Base-by-base conservation (phyloP, 441 rosid species). In the Sinapis alba region DNA sequence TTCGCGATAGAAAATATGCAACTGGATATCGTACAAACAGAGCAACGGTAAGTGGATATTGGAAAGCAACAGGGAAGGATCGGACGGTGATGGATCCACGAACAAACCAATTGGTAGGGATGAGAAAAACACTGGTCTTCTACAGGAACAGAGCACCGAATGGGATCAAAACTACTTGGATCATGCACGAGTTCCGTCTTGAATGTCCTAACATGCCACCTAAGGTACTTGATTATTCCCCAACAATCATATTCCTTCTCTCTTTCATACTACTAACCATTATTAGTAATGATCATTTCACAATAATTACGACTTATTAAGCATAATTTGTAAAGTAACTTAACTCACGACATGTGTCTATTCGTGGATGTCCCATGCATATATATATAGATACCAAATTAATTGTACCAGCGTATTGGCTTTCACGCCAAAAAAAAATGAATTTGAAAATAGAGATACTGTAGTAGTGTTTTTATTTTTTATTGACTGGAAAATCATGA, bases 11-110 rank as follows among this genome's bases (percentile, higher is more conserved):
- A 28, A 95, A 95, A 56, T 95, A 95, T 18, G 96, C 98, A 0
- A 91, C 99, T 11, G 99, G 99, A 32, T 93, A 83, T 75, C 81
- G 99, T 4, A 88, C 98, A 23, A 95, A 95, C 70, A 85, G 99
- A 1, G 97, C 99, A 0, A 95, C 99, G 7, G 80, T 74, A 28
- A 80, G 89, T 1, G 99, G 99, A 28, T 95, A 95, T 75, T 95
- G 99, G 99, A 95, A 95, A 64, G 99, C 99, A 6, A 95, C 99
- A 0, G 99, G 99, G 15, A 95, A 95, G 62, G 99, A 95, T 83
- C 90, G 98, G 12, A 84, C 86, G 56, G 97, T 95, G 50, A 65
- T 87, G 57, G 91, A 95, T 64, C 94, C 97, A 3, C 18, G 65
- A 3, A 87, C 90, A 2, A 76, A 83, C 0, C 89, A 87, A 82